Evolutionary conservation across 257 asterid species (phyloP), one percentile per base, ranked within the genome.

Genomic region (Rehmannia glutinosa): DNA sequence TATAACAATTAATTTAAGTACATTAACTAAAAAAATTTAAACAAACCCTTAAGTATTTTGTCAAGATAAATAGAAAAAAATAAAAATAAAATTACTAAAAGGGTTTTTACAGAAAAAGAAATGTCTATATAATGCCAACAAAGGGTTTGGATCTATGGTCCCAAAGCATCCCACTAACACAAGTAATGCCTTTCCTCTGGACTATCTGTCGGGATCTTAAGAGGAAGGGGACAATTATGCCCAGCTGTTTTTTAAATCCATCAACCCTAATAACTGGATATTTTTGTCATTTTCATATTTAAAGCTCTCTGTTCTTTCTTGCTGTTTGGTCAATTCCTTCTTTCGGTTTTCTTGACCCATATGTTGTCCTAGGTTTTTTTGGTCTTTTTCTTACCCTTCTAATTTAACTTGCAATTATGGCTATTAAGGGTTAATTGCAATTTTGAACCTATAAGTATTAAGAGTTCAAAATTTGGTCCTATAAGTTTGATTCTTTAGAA

Each of bases 141-240:
- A n/a, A n/a, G n/a, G n/a, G 75, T 59, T 76, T 72, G 76, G 77
- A 60, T n/a, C 72, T 35, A 6, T 52, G 81, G 75, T 71, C 78
- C 79, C 52, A 51, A 66, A 32, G 69, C 64, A 71, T 68, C 41
- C 45, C n/a, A 41, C 16, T 20, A 30, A 54, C 57, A 42, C 55
- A 2, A 52, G 21, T 30, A 36, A 24, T 20, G 38, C 11, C 47
- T 28, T 52, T 17, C 20, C 5, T 61, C 6, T 64, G 54, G 27
- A 33, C 49, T 59, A 56, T 62, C 21, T 56, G 49, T 65, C 55
- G 72, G 69, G 67, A 65, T 71, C 71, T 69, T 21, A 49, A 41
- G 74, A 38, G 59, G 79, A 80, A 86, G 68, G 64, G 60, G 86
- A 87, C 97, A 87, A 85, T 53, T 69, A 62, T 65, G 59, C 80